phyloP scores from a whole-genome alignment of 441 rosid genomes.

The Raphanus hybrid region DNA sequence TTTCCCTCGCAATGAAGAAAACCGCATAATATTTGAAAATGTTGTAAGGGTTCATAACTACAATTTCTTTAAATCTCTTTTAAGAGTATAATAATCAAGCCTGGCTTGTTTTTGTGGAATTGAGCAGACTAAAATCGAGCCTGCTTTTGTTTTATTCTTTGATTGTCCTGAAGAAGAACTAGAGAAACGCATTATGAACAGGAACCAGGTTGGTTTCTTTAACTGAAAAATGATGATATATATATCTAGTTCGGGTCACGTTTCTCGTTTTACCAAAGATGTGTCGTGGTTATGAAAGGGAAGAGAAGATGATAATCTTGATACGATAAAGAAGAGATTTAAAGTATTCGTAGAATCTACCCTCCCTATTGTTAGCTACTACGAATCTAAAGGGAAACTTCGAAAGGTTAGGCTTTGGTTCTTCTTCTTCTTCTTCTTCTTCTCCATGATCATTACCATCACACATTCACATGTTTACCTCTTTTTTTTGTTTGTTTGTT shows the following conservation, averaged over 20 bases:
- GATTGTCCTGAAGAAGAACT: conserved; percentile 86
- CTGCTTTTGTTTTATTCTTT: conserved; percentile 75
- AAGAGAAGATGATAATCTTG: conserved; percentile 90
- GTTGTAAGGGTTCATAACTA: conserved; percentile 56
- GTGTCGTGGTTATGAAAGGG: conserved; percentile 57
- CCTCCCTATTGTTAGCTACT: conserved; percentile 73
- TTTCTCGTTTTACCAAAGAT: conserved; percentile 10
- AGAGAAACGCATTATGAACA: conserved; percentile 71
- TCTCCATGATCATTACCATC: conserved; percentile 5
- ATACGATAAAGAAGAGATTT: conserved; percentile 86
- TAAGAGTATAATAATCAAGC: too few relatives aligned
- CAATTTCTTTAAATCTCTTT: too few relatives aligned
- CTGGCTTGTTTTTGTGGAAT: background rate
- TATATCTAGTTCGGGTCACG: conserved; percentile 43
- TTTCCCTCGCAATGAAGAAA: conserved; percentile 93
- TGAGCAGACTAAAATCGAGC: conserved; percentile 73
- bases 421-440: conserved; percentile 8
- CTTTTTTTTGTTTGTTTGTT: background rate
- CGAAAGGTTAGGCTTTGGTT: conserved; percentile 59
- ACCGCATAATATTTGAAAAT: conserved; percentile 81
- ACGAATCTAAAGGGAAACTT: conserved; percentile 76
- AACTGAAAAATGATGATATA: conserved; percentile 26
- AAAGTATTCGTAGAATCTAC: conserved; percentile 84
- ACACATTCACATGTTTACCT: background rate
- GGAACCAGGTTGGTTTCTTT: conserved; percentile 74